Percentiles rank a stretch among this genome's conserved stretches.
phyloP scores from a whole-genome alignment of 2,329 filamentous ascomycete species.

The Lizonia empirigonia region DNA sequence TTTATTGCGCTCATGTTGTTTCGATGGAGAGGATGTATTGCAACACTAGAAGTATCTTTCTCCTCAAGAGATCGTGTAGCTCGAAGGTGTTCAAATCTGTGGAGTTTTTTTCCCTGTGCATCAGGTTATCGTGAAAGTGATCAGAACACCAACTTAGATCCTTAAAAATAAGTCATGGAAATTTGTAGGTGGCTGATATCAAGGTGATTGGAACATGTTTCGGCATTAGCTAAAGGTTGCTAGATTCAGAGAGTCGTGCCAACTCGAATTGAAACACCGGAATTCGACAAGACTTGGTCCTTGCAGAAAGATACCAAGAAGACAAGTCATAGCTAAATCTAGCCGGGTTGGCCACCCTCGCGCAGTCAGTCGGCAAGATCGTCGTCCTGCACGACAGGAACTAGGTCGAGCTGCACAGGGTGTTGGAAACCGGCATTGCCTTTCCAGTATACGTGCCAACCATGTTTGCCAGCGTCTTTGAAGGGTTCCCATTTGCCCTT shows the following conservation, averaged over 20 bases:
- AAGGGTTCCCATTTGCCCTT: slow-evolving; percentile 22
- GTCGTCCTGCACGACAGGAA: not conserved
- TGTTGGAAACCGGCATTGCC: slow-evolving; percentile 12
- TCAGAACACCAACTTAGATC: not conserved
- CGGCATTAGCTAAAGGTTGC: not conserved
- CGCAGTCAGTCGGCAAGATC: not conserved
- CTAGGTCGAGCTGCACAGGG: slow-evolving; percentile 16
- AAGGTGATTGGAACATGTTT: not conserved
- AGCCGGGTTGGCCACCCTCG: not conserved
- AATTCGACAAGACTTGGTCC: not conserved
- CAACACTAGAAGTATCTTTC: too few relatives aligned
- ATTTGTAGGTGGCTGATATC: not conserved
- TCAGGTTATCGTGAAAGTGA: not conserved
- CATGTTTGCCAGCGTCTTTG: slow-evolving; percentile 25
- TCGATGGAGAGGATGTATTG: too few relatives aligned
- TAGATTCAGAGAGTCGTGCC: not conserved
- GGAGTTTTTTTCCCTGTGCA: not conserved
- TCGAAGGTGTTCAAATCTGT: not conserved
- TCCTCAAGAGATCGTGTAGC: too few relatives aligned
- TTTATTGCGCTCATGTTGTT: too few relatives aligned
- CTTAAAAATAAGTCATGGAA: not conserved
- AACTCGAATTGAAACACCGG: not conserved
- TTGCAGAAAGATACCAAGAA: too few relatives aligned
- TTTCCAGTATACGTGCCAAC: slow-evolving; percentile 32
- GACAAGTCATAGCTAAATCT: not conserved